Conservation (phyloP, 1,139 yeast genomes). For the Pichia sp. region DNA sequence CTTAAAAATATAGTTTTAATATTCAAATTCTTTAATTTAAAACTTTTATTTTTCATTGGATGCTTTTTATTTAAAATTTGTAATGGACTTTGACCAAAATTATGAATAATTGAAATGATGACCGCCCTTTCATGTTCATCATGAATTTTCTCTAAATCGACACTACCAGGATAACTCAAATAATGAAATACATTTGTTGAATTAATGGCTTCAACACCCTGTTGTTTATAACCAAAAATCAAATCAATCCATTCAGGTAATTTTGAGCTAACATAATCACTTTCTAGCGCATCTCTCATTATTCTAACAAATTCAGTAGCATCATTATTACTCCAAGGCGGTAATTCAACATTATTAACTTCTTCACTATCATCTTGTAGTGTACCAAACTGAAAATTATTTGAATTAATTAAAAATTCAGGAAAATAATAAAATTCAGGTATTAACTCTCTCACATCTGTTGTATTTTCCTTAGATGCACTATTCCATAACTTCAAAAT, state of each 20-base stretch:
- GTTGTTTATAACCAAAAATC: conserved; percentile 72
- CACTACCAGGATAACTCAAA: conserved; percentile 76
- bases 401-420: conserved; percentile 61
- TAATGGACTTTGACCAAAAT: conserved; percentile 84
- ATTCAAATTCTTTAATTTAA: conserved; percentile 25
- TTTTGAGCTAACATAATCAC: conserved; percentile 68
- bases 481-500: conserved; percentile 71
- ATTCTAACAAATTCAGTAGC: conserved; percentile 64
- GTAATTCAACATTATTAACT: conserved; percentile 61
- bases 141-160: conserved; percentile 62
- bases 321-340: conserved; percentile 78
- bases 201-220: conserved; percentile 59
- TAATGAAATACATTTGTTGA: conserved; percentile 74
- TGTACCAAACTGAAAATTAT: conserved; percentile 60
- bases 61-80: conserved; percentile 65
- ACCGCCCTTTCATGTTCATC: conserved; percentile 72
- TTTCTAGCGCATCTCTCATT: conserved; percentile 76
- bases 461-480: conserved; percentile 69
- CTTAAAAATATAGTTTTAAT: conserved; percentile 21
- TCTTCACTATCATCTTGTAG: conserved; percentile 49
- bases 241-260: conserved; percentile 80
- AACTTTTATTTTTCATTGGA: conserved; percentile 33
- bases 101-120: conserved; percentile 74
- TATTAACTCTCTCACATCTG: conserved; percentile 78
- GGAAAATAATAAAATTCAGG: conserved; percentile 83